Conservation (phyloP, 352 stramenopile species). For the Albugo candida region DNA sequence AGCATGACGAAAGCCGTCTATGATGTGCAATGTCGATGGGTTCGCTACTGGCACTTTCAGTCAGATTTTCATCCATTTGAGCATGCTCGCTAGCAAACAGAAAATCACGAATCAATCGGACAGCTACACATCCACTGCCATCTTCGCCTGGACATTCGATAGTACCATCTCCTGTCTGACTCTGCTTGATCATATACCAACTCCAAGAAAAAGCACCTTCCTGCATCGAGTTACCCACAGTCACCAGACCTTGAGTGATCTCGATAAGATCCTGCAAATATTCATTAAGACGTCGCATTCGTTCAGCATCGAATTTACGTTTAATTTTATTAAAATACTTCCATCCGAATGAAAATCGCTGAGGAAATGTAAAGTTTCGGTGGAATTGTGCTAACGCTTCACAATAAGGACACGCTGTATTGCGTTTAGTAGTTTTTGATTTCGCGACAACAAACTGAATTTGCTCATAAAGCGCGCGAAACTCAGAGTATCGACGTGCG, state of each 20-base stretch:
- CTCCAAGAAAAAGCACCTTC: background rate
- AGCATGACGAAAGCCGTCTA: too few relatives aligned
- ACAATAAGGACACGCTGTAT: conserved; percentile 18
- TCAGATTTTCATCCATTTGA: background rate
- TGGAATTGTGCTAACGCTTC: conserved; percentile 28
- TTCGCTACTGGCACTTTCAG: background rate
- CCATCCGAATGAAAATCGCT: conserved; percentile 14
- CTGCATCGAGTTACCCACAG: conserved; percentile 7
- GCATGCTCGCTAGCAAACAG: too few relatives aligned
- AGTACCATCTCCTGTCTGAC: background rate
- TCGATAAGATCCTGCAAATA: conserved; percentile 47
- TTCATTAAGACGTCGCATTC: conserved; percentile 39
- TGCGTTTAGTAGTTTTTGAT: background rate
- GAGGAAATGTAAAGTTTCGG: conserved; percentile 21
- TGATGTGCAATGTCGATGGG: too few relatives aligned
- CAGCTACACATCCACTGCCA: background rate
- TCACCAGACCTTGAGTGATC: conserved; percentile 38
- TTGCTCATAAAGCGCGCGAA: conserved; percentile 27
- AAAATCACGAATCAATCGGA: too few relatives aligned
- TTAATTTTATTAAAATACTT: conserved; percentile 5
- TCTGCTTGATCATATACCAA: background rate
- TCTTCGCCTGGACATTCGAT: background rate
- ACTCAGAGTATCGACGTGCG: conserved; percentile 55
- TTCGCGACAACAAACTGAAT: conserved; percentile 15
- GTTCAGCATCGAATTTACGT: conserved; percentile 25